phyloP scores from a whole-genome alignment of 345 rosid genomes.

The Hevea brasiliensis region DNA sequence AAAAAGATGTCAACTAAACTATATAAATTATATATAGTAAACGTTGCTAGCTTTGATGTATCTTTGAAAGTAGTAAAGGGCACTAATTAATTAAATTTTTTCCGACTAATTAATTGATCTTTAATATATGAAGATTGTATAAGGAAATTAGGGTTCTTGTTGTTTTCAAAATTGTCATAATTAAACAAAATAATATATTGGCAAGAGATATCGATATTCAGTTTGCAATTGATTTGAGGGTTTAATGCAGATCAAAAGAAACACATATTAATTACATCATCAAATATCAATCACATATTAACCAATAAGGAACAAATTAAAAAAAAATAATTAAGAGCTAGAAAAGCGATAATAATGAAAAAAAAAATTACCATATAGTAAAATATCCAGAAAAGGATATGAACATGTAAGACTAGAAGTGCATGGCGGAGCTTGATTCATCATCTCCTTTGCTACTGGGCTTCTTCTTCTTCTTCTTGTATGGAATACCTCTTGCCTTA shows the following conservation, averaged over 20 bases:
- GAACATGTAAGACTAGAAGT: slow-evolving; percentile 36
- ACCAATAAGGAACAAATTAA: too few species aligned
- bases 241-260: too few species aligned
- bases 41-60: background rate
- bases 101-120: too few species aligned
- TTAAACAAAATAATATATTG: background rate
- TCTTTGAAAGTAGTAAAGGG: background rate
- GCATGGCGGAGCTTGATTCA: slow-evolving; percentile 48
- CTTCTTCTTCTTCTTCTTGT: slow-evolving; percentile 84
- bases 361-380: slow-evolving; percentile 19
- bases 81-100: too few species aligned
- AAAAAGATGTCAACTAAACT: too few species aligned
- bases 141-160: slow-evolving; percentile 8
- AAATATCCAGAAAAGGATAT: background rate
- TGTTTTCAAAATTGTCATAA: background rate
- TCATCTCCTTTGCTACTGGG: slow-evolving; percentile 30
- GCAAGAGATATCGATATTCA: background rate
- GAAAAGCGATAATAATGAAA: background rate
- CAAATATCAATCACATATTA: too few species aligned
- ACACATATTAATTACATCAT: too few species aligned
- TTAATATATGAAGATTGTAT: background rate
- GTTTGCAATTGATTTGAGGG: too few species aligned
- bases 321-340: background rate
- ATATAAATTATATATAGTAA: background rate
- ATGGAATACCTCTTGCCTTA: slow-evolving; percentile 82